Base-by-base conservation (phyloP, 257 asterid species). In the Nicotiana noctiflora region DNA sequence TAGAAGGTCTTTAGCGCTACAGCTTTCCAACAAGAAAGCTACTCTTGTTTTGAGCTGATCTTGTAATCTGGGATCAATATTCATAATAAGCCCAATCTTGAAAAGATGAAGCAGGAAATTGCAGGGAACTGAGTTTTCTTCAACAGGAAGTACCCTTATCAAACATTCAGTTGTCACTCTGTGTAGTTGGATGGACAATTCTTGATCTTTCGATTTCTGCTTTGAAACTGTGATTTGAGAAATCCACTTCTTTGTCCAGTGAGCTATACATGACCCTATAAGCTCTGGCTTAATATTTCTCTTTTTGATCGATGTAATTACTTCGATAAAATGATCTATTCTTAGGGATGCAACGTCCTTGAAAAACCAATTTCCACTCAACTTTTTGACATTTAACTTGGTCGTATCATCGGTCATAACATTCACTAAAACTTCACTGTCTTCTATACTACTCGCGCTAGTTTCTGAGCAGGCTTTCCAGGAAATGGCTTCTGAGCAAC, bases 181-280 rank as follows among this genome's bases (percentile, higher is more conserved):
- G 15, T 83, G 85, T 37, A 81, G 83, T 75, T 60, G 80, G 68
- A 49, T 32, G 29, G 83, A 25, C 75, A 81, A 76, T 49, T 77
- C 63, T 63, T 78, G 80, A 13, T 68, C 83, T 59, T 72, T 72
- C 8, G 19, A 46, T 68, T 72, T 77, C 5, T 52, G 63, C 8
- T 74, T 29, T 72, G 29, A 46, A 29, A 68, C 15, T 57, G 65
- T 63, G 82, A 81, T 81, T 64, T 75, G 64, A 19, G 82, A 83
- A 72, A 86, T 80, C 89, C 89, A 86, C 75, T 78, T 83, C 64
- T 14, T 82, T 46, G 87, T 83, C 89, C 89, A 86, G 68, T 83
- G 79, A 76, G 81, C 63, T 70, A 84, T 62, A 55, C 87, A 84
- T 31, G 85, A 80, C 56, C 87, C 87, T 64, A 82, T 84, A 31